Base-by-base conservation (phyloP, 177 flowering plant species). In the Vitis hybrid region DNA sequence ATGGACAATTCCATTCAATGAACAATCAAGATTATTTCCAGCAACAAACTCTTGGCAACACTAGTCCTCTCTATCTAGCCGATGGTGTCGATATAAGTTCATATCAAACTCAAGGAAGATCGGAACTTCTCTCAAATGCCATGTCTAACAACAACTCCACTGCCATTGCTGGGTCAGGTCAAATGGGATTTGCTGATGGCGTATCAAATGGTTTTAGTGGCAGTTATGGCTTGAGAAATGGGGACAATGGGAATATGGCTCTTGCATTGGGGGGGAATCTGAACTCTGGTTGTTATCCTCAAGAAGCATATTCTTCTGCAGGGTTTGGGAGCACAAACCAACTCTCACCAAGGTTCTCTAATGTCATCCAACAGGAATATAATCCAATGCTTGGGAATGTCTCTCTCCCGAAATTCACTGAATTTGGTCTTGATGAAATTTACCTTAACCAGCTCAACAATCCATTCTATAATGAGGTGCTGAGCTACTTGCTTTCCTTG, bases 301-400 rank as follows among this genome's bases (percentile, higher is more conserved):
- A 48, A 62, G 27, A 16, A 50, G 56, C 12, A 15, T 64, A 32
- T 21, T 21, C 56, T 63, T 12, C 11, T 3, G n/a, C 12, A n/a
- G 56, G 56, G 55, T 50, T 13, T 19, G 56, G 24, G 32, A 46
- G 40, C 14, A 4, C 52, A 46, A 64, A 16, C 8, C 56, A 50
- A 21, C 16, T 64, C 56, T 21, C 56, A 19, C n/a, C 30, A 11
- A 10, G 8, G 10, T 64, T 64, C 35, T 4, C 67, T 6, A 50
- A 51, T 64, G 67, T 64, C 35, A 19, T 48, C 51, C 67, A 49
- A 19, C 67, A 49, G 13, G 67, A 18, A 60, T 13, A 35, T n/a
- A 18, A 40, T 62, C 16, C 16, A 60, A 32, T 30, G 64, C 64
- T 13, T 60, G n/a, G 51, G 32, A 12, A 18, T 21, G 51, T 14